Conservation (phyloP, 2,329 filamentous ascomycete species). For the Aspergillus sp. region DNA sequence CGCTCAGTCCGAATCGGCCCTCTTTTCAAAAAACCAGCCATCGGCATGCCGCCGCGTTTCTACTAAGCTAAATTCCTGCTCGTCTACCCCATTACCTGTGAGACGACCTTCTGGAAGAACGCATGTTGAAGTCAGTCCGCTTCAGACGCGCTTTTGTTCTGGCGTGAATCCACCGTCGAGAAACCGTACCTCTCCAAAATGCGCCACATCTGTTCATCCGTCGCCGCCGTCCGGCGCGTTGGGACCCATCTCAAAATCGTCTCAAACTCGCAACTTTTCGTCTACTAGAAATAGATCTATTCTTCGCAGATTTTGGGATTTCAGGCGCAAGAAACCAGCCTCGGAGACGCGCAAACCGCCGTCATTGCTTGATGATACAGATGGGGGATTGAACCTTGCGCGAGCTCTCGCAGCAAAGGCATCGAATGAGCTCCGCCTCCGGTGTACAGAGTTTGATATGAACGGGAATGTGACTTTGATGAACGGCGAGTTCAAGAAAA, state of each 20-base stretch:
- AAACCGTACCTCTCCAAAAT: conserved; percentile 12
- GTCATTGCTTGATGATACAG: conserved; percentile 59
- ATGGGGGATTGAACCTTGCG: conserved; percentile 65
- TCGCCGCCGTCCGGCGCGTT: conserved; percentile 6
- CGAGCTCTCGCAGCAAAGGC: conserved; percentile 73
- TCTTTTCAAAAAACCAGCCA: conserved; percentile 44
- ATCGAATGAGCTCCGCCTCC: conserved; percentile 77
- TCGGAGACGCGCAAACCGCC: conserved; percentile 56
- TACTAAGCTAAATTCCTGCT: conserved; percentile 14
- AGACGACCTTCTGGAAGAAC: conserved; percentile 25
- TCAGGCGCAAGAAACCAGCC: conserved; percentile 32
- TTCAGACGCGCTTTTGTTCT: conserved; percentile 27
- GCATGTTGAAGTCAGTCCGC: conserved; percentile 18
- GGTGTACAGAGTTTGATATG: conserved; percentile 94
- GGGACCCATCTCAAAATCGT: conserved; percentile 9
- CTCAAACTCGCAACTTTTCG: conserved; percentile 25
- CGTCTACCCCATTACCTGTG: conserved; percentile 17
- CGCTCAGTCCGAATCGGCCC: conserved; percentile 63
- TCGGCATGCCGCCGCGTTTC: conserved; percentile 24
- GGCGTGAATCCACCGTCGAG: conserved; percentile 16
- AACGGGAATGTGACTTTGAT: conserved; percentile 88
- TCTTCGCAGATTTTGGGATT: conserved; percentile 38
- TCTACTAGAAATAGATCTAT: conserved; percentile 36
- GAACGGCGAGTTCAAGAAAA: conserved; percentile 96
- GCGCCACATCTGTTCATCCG: conserved; percentile 10